Evolutionary conservation across 208 protist genomes (phyloP), one percentile per base, ranked within the genome.

Genomic region (Trypanosoma theileri): DNA sequence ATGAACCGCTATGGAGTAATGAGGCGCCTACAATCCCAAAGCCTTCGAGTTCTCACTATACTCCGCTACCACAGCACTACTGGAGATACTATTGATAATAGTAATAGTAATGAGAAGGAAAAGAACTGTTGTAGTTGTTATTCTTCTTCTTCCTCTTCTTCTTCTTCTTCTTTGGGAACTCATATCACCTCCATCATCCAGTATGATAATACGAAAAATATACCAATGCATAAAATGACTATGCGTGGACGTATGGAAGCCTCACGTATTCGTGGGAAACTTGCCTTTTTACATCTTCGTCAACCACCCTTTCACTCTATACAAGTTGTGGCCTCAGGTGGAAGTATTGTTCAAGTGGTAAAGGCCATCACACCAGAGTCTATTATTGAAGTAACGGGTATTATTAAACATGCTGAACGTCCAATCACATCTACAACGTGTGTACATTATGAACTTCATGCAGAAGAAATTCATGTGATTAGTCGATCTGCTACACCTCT

Each of bases 251-350:
- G 89, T 24, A 75, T 91, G 19, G 85, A 89, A 74, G 59, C 69
- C 7, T 50, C 48, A 8, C 86, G 89, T 55, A 76, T 79, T 22
- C 74, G 80, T 54, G 89, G 89, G 56, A 75, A 77, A 44, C 42
- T 92, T 9, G 69, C 67, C 40, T 94, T 94, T 55, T 74, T 94
- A 13, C 81, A 89, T 46, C 80, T 94, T 13, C 89, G 89, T 21
- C 85, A 94, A 60, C 88, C 88, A 1, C 79, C 79, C 7, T 69
- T 75, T 4, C 66, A 88, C 58, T 87, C 84, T 6, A 63, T 92
- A 44, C 89, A 94, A 69, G 82, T 88, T 0, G 86, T 94, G 17
- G 82, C 75, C n/a, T 46, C 65, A 0, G 80, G 80, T 9, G 78
- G 69, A 24, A 73, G 42, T 26, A 57, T 83, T 19, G 68, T 79